Conservation (phyloP, 2,329 filamentous ascomycete species). For the Xylaria sp. region DNA sequence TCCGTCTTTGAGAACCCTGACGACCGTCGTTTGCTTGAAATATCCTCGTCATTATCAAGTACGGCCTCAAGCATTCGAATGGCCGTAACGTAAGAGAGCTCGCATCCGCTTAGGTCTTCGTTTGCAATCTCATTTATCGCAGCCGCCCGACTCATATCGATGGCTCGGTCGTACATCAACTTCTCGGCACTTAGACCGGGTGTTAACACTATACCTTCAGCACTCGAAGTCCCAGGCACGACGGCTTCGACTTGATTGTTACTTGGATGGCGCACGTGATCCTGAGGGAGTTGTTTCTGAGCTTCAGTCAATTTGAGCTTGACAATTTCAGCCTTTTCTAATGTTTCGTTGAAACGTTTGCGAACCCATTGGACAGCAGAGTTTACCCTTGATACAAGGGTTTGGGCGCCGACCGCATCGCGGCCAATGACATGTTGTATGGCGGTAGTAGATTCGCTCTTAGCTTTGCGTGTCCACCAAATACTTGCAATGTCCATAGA, state of each 20-base stretch:
- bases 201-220: slow-evolving; percentile 84
- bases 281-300: slow-evolving; percentile 82
- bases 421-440: slow-evolving; percentile 53
- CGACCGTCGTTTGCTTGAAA: slow-evolving; percentile 53
- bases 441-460: slow-evolving; percentile 66
- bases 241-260: slow-evolving; percentile 74
- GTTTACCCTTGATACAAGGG: slow-evolving; percentile 79
- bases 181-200: slow-evolving; percentile 94
- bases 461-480: slow-evolving; percentile 87
- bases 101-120: slow-evolving; percentile 86
- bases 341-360: slow-evolving; percentile 91
- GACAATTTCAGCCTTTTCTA: slow-evolving; percentile 97
- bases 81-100: slow-evolving; percentile 91
- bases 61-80: slow-evolving; percentile 96
- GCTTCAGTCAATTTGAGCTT: slow-evolving; percentile 86
- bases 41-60: slow-evolving; percentile 80
- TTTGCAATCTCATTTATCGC: slow-evolving; percentile 96
- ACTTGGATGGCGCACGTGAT: slow-evolving; percentile 86
- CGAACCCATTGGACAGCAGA: slow-evolving; percentile 96
- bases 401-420: slow-evolving; percentile 57
- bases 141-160: slow-evolving; percentile 95
- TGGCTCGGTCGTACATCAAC: slow-evolving; percentile 95
- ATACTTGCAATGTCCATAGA: slow-evolving; percentile 94
- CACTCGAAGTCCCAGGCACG: slow-evolving; percentile 68
- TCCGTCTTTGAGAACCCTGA: slow-evolving; percentile 55